Percentiles rank a stretch among this genome's conserved stretches.
These are phyloP conservation scores for Salvia splendens DNA, from an alignment of 257 asterid species.

Conservation along the genomic window DNA sequence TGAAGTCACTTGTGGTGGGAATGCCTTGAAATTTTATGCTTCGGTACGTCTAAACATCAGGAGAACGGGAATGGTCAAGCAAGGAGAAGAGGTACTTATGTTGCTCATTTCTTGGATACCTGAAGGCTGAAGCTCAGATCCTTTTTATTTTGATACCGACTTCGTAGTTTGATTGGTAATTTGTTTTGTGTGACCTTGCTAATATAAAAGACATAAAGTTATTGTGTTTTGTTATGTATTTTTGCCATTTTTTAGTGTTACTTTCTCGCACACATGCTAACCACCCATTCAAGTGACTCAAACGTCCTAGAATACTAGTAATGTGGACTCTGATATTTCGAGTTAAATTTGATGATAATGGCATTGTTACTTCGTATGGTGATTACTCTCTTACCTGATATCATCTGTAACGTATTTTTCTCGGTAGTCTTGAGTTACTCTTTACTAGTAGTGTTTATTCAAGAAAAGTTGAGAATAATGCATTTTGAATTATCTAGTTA, in stretches of 20 bases:
- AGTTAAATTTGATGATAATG: not conserved
- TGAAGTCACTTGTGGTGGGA: slow-evolving; percentile 98
- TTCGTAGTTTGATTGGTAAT: not conserved
- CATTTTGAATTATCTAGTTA: not conserved
- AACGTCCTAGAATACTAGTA: not conserved
- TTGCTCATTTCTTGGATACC: slow-evolving; percentile 22
- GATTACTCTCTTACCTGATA: too few relatives aligned
- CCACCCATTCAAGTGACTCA: too few relatives aligned
- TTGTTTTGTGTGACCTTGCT: not conserved
- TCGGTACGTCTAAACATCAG: slow-evolving; percentile 86
- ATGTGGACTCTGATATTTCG: not conserved
- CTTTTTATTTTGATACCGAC: not conserved
- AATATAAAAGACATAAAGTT: too few relatives aligned
- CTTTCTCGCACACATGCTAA: too few relatives aligned
- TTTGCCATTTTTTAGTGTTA: not conserved
- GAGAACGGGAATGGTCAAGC: slow-evolving; percentile 78
- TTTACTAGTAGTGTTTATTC: not conserved
- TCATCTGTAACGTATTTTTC: too few relatives aligned
- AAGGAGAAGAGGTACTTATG: slow-evolving; percentile 81
- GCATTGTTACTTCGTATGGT: too few relatives aligned
- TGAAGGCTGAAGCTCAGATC: slow-evolving; percentile 17
- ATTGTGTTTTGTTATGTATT: not conserved
- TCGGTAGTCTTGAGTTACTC: not conserved
- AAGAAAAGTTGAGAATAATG: not conserved
- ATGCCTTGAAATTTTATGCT: slow-evolving; percentile 96